Evolutionary conservation across 768 basidiomycete species (phyloP), one percentile per base, ranked within the genome.

Genomic region (Amanita pallidorosea): DNA sequence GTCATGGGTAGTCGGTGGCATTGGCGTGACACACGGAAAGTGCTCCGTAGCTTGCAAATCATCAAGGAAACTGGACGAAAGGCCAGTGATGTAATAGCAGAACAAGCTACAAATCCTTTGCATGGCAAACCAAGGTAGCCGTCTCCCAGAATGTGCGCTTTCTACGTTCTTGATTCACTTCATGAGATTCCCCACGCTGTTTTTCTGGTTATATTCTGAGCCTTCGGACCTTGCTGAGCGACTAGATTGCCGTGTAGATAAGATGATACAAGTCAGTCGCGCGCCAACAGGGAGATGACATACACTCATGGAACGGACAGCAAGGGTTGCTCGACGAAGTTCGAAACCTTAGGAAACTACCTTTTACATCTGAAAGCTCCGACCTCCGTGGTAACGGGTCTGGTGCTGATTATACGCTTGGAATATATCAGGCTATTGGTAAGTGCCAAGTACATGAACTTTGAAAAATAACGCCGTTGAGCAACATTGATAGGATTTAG

Each of bases 351-450:
- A 68, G 61, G 33, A 58, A 67, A 43, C 63, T 72, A 7, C 65
- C 65, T 5, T 12, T 29, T 23, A 11, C 33, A 34, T 34, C 50
- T 17, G 22, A 18, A 5, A 15, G 18, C 35, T 35, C 27, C 31
- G 33, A 33, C 17, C 43, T 36, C 15, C 18, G 15, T 17, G 37
- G 34, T 11, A 23, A 13, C 27, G n/a, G 36, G 23, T 23, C 57
- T 5, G 54, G 60, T 11, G 46, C 64, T n/a, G 78, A 92, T 60
- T 85, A 81, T 58, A 88, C 88, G 0, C 65, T 83, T 8, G 95
- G 96, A 1, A 87, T 98, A 51, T 97, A 88, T 65, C 96, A 99
- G 63, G 80, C 90, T 0, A 99, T 99, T 53, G 95, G 94, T 87
- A 59, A 38, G 65, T 34, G 6, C 37, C 3, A 15, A 15, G 11